Base-by-base conservation (phyloP, 177 flowering plant genomes). In the Telopea speciosissima region DNA sequence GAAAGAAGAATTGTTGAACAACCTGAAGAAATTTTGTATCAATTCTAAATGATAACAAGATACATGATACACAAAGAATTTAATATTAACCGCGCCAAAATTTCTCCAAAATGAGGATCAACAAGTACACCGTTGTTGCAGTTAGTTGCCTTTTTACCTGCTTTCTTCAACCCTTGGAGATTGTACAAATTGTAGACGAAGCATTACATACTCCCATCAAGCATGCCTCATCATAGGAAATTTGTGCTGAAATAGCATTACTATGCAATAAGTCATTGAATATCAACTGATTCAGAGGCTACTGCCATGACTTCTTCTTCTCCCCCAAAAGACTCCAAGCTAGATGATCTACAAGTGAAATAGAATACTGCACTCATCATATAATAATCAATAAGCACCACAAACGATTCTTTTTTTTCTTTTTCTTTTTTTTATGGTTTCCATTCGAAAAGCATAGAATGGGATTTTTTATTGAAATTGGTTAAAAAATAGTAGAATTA, bases 341-440 rank as follows among this genome's bases (percentile, higher is more conserved):
- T 85, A 71, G 78, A 84, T 24, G 92, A 89, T 73, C 89, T 86
- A 79, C 97, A 95, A 66, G 91, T 87, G 83, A 89, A 95, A 82
- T 90, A 95, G 83, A 93, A 95, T 65, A 95, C 98, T 13, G 92
- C 83, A 74, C 85, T 92, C 96, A 89, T 95, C 97, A 95, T 93
- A 61, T 86, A 85, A n/a, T n/a, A n/a, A 84, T 95, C 97, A 63
- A 91, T 80, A 68, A 95, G 93, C 79, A 89, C 90, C 72, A 95
- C 84, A 71, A 95, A 91, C 14, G 97, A 91, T n/a, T n/a, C n/a
- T n/a, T n/a, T n/a, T n/a, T n/a, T n/a, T n/a, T n/a, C n/a, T n/a
- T n/a, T n/a, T n/a, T n/a, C n/a, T n/a, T n/a, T n/a, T n/a, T n/a
- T n/a, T n/a, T n/a, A n/a, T n/a, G n/a, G n/a, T n/a, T n/a, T n/a